phyloP scores from a whole-genome alignment of 2,329 filamentous ascomycete genomes.

The Phyllosticta paracitricarpa region DNA sequence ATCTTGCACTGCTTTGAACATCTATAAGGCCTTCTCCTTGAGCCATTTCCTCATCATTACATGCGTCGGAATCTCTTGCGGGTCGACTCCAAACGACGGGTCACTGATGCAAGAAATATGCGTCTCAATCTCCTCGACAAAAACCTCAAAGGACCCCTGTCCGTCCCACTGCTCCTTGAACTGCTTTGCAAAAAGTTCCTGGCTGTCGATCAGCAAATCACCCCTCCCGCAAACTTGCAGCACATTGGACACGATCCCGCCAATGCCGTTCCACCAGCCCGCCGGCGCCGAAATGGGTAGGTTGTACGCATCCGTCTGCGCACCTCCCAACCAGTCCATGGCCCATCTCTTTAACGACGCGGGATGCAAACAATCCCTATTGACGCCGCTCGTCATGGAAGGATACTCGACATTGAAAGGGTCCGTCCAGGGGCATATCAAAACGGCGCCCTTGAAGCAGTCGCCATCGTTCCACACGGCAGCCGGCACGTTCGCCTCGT shows the following conservation, averaged over 20 bases:
- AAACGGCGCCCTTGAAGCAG: not conserved
- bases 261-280: not conserved
- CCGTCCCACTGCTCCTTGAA: not conserved
- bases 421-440: slow-evolving; percentile 3
- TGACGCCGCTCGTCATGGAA: not conserved
- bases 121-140: not conserved
- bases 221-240: not conserved
- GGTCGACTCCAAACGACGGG: not conserved
- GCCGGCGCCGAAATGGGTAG: not conserved
- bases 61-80: not conserved
- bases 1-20: not conserved
- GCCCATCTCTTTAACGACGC: not conserved
- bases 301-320: not conserved
- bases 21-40: not conserved
- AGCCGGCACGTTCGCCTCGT: slow-evolving; percentile 7
- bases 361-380: not conserved
- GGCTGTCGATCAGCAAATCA: slow-evolving; percentile 1
- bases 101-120: not conserved
- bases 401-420: not conserved
- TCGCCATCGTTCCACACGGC: not conserved
- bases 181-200: not conserved
- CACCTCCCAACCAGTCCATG: not conserved
- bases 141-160: not conserved
- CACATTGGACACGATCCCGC: not conserved
- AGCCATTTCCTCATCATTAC: not conserved